These are phyloP conservation scores for Rhododendron griersonianum DNA, from an alignment of 148 eudicot genomes.

Conservation along the genomic window DNA sequence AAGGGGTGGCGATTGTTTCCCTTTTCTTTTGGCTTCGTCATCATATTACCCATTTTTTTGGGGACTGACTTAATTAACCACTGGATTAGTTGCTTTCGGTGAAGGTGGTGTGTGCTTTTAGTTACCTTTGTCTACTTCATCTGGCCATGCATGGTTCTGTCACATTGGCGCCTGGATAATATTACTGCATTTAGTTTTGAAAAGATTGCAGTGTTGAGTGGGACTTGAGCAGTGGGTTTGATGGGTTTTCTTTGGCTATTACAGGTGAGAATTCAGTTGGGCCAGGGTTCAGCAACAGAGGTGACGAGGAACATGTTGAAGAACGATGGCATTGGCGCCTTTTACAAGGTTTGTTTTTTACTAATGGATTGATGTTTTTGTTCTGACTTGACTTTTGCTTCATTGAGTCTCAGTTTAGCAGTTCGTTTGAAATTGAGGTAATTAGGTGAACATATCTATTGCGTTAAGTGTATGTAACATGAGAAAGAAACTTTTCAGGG, in stretches of 20 bases:
- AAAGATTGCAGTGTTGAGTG: background rate
- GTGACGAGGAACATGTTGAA: conserved; percentile 81
- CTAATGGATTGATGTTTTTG: background rate
- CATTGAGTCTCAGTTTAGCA: background rate
- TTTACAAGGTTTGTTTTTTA: conserved; percentile 64
- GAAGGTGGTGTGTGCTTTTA: background rate
- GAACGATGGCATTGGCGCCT: conserved; percentile 88
- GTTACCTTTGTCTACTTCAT: background rate
- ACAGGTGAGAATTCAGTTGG: conserved; percentile 95
- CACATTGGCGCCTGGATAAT: background rate
- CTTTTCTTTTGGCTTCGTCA: background rate
- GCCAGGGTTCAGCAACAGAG: conserved; percentile 82
- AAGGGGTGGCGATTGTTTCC: background rate
- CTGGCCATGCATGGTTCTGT: background rate
- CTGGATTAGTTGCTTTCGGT: background rate
- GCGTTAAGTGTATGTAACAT: background rate
- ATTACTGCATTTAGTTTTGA: background rate
- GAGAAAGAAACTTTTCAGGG: background rate
- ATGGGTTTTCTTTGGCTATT: conserved; percentile 16
- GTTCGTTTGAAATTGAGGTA: background rate
- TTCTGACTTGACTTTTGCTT: background rate
- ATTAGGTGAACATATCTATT: background rate
- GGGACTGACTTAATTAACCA: background rate
- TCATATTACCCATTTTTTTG: background rate
- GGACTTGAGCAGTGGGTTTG: background rate